phyloP scores from a whole-genome alignment of 139 green algal genomes.

The Chlamydomonas eustigma region DNA sequence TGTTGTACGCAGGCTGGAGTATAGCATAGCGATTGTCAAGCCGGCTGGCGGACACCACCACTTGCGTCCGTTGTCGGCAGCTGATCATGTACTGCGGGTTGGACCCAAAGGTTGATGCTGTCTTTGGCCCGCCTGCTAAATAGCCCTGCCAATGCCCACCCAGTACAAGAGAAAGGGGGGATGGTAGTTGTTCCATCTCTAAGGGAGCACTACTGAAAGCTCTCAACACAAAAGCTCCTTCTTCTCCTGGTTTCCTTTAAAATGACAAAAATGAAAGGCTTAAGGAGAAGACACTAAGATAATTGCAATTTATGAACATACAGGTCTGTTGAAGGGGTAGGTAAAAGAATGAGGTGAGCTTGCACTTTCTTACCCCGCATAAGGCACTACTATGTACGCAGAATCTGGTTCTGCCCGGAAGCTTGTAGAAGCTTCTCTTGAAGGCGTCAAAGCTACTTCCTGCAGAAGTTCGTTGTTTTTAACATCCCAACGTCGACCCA shows the following conservation, averaged over 20 bases:
- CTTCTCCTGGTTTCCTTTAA: constrained; percentile 33
- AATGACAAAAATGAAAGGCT: neutral
- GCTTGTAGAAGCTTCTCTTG: constrained; percentile 27
- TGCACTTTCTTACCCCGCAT: constrained; percentile 23
- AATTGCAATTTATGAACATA: neutral
- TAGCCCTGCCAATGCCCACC: constrained; percentile 27
- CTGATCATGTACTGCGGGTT: constrained; percentile 64
- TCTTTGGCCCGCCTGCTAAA: constrained; percentile 32
- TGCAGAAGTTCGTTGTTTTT: constrained; percentile 15
- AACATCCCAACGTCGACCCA: constrained; percentile 38
- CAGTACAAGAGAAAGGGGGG: constrained; percentile 42
- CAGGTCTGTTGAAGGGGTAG: neutral
- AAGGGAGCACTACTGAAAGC: constrained; percentile 34
- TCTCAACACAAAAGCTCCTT: constrained; percentile 52
- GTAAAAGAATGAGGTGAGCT: no score
- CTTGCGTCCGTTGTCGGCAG: constrained; percentile 18
- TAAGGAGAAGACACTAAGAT: no score
- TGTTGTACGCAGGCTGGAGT: constrained; percentile 18
- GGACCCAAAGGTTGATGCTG: constrained; percentile 38
- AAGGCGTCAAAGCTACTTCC: constrained; percentile 10
- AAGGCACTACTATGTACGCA: constrained; percentile 43
- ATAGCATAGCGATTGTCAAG: constrained; percentile 37
- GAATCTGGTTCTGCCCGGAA: constrained; percentile 28
- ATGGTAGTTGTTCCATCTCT: constrained; percentile 56
- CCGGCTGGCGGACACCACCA: constrained; percentile 30